Base-by-base conservation (phyloP, 2,329 filamentous ascomycete species). In the Diplocarpon mali region DNA sequence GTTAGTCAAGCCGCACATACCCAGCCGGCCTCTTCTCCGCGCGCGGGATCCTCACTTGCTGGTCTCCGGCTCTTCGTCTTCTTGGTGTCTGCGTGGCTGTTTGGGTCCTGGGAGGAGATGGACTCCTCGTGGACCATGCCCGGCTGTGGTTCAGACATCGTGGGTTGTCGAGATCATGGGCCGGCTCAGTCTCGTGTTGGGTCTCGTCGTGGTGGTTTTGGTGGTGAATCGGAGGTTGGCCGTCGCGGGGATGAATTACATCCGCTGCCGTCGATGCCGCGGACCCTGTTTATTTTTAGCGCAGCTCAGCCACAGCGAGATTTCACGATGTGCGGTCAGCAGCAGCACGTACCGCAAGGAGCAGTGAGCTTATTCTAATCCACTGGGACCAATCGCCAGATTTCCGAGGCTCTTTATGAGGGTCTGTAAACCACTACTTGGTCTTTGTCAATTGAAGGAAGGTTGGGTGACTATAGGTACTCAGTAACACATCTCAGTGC, bases 31-130 rank as follows among this genome's bases (percentile, higher is more conserved):
- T 24, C 20, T 24, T 24, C 20, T 32, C 30, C 9, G 30, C n/a
- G 30, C 11, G 10, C 11, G 44, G 36, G 27, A 41, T 45, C 66
- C 72, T 67, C 61, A 94, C 88, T 95, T 57, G 88, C 86, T 57
- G 90, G 90, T 67, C 87, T 82, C 67, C 85, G 81, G 73, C 78
- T 93, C 78, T 95, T 95, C 66, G 83, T 77, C 72, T 89, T 92
- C 68, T 80, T 92, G 73, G 73, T 60, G 53, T 66, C 61, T 58
- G n/a, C 3, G n/a, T 73, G 70, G 55, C 64, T 62, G 55, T 66
- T 63, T 45, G 69, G 69, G 53, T 78, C 73, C 56, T 73, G 69
- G 32, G 73, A 75, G 48, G 67, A 63, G 55, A 77, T 71, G 38
- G 73, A 76, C 62, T 75, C 72, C 36, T 57, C 55, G 37, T 58